Evolutionary conservation across 2,329 filamentous ascomycete genomes (phyloP), one percentile per base, ranked within the genome.

Genomic region (Alternaria alternata): DNA sequence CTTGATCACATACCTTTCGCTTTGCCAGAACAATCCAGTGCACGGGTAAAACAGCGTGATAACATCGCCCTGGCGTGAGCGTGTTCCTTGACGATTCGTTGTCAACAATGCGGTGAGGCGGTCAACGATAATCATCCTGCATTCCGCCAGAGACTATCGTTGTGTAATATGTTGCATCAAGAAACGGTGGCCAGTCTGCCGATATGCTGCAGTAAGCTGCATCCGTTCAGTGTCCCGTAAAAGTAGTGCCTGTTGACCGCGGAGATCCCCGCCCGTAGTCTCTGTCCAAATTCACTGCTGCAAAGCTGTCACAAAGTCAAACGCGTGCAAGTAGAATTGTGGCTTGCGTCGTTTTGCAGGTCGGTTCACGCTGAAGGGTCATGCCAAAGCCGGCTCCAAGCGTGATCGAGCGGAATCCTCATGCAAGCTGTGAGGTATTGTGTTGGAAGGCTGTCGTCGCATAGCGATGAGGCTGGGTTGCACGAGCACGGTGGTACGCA

Each of bases 151-250:
- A 24, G 14, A 28, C 57, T 12, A 24, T 65, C 47, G 26, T 59
- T 26, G 36, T 59, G 62, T 39, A 39, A 44, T 22, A 54, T 28
- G 49, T 52, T 59, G 20, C 38, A 54, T 44, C 20, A 42, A 22
- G 49, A 44, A 5, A 42, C 43, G 24, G 57, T 30, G 53, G 65
- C 51, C 53, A 53, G 43, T 62, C 60, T 51, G 54, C 44, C 42
- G 59, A 62, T 22, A 57, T 59, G 63, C 63, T 64, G 44, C 66
- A 65, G 46, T 34, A 36, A 51, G 36, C 46, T 57, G 59, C 26
- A 24, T 44, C 46, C 34, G 28, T 36, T 48, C 22, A 18, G 24
- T n/a, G 20, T 32, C 36, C 42, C 42, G 54, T 52, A 43, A 38
- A 51, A 41, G 42, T 12, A 47, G 38, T 51, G 24, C 47, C 36